A percentile compares a stretch with the other conserved stretches of the same genome.
These are phyloP conservation scores for Entoloma clypeatum DNA, from an alignment of 1,284 basidiomycete species.

Conservation along the genomic window DNA sequence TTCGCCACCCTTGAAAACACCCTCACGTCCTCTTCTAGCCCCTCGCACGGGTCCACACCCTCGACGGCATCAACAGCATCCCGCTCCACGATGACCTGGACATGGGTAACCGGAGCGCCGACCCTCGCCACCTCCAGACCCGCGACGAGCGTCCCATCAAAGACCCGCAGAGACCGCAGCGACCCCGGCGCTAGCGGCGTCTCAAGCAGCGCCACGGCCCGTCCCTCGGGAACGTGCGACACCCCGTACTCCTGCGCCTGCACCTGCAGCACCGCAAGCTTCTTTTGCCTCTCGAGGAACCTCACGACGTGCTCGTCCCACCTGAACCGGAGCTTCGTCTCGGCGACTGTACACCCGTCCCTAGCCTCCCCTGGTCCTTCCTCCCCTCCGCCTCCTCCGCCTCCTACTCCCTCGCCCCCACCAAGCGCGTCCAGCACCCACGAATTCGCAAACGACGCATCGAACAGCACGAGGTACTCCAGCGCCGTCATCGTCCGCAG, in stretches of 20 bases:
- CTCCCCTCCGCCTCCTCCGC: no score
- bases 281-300: constrained; percentile 28
- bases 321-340: constrained; percentile 28
- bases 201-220: no score
- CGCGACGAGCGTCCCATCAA: constrained; percentile 30
- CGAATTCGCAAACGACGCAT: constrained; percentile 25
- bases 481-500: constrained; percentile 27
- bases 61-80: no score
- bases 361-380: no score
- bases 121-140: constrained; percentile 25
- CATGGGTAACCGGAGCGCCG: constrained; percentile 21
- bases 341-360: constrained; percentile 26
- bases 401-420: neutral
- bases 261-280: constrained; percentile 24
- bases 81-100: constrained; percentile 28
- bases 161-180: constrained; percentile 24
- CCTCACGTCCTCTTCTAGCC: no score
- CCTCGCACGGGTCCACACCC: no score
- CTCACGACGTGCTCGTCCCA: constrained; percentile 27
- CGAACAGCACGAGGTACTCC: constrained; percentile 25
- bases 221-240: no score
- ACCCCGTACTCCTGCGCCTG: constrained; percentile 16
- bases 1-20: constrained; percentile 19
- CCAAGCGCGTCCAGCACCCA: constrained; percentile 28
- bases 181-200: constrained; percentile 13